These are phyloP conservation scores for Aureobasidium sp. DNA, from an alignment of 2,329 filamentous ascomycete genomes.

Conservation along the genomic window DNA sequence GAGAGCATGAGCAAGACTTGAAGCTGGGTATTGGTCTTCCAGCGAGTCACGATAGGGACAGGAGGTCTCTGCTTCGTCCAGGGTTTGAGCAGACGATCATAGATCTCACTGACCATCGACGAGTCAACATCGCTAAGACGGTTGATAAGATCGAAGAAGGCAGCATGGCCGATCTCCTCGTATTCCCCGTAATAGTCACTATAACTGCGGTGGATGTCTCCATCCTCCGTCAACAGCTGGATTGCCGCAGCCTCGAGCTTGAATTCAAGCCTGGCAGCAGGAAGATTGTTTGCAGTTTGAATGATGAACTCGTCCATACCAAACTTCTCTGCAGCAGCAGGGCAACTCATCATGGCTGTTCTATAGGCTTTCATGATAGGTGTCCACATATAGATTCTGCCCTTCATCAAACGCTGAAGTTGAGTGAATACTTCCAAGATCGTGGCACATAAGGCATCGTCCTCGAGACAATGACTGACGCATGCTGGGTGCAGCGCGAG, in stretches of 20 bases:
- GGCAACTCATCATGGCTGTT: constrained; percentile 17
- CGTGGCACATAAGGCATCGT: neutral
- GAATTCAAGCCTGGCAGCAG: constrained; percentile 35
- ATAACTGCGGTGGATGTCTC: constrained; percentile 25
- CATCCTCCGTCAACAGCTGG: constrained; percentile 21
- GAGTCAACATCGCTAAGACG: constrained; percentile 26
- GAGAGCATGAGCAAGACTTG: constrained; percentile 37
- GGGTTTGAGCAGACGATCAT: constrained; percentile 30
- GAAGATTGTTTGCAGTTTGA: constrained; percentile 32
- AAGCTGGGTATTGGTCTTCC: constrained; percentile 40
- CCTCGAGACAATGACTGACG: constrained; percentile 17
- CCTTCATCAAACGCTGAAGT: constrained; percentile 17
- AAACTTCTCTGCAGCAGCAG: constrained; percentile 24
- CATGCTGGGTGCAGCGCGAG: constrained; percentile 30
- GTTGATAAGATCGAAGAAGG: constrained; percentile 36
- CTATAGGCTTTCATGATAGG: constrained; percentile 22
- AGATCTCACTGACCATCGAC: constrained; percentile 21
- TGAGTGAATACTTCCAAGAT: constrained; percentile 10
- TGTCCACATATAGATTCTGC: constrained; percentile 24
- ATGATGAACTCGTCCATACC: constrained; percentile 32
- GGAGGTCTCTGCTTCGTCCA: constrained; percentile 37
- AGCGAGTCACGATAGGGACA: constrained; percentile 36
- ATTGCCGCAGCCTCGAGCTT: constrained; percentile 36
- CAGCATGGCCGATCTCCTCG: constrained; percentile 36
- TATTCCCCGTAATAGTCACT: constrained; percentile 36